phyloP scores from a whole-genome alignment of 2,329 filamentous ascomycete genomes.

The Colletotrichum liaoningense region DNA sequence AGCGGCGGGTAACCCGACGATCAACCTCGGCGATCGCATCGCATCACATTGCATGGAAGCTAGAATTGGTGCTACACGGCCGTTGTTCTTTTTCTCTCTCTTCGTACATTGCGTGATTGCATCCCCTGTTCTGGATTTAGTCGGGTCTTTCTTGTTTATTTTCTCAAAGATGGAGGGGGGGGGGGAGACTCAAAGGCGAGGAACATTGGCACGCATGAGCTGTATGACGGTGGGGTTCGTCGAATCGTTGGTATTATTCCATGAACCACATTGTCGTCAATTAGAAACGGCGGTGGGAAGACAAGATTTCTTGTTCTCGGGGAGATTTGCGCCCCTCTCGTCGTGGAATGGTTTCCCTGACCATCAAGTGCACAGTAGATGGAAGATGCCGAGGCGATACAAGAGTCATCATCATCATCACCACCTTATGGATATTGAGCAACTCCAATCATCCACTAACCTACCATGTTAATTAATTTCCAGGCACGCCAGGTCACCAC shows the following conservation, averaged over 20 bases:
- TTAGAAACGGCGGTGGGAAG: not conserved
- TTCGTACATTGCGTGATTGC: not conserved
- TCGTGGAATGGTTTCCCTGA: not conserved
- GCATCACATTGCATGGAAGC: not conserved
- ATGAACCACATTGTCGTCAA: not conserved
- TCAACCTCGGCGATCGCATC: conserved; percentile 6
- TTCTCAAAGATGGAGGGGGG: not conserved
- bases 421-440: not conserved
- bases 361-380: not conserved
- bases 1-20: not conserved
- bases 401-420: not conserved
- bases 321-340: not conserved
- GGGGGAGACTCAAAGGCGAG: not conserved
- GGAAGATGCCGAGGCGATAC: not conserved
- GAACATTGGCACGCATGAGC: not conserved
- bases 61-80: not conserved
- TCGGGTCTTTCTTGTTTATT: not conserved
- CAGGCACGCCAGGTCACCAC: not conserved
- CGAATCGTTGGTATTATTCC: too few species aligned
- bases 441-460: not conserved
- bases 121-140: not conserved
- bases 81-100: not conserved
- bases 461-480: not conserved
- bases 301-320: not conserved
- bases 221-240: not conserved